These are phyloP conservation scores for Fusarium musae DNA, from an alignment of 2,329 filamentous ascomycete genomes.

Conservation along the genomic window DNA sequence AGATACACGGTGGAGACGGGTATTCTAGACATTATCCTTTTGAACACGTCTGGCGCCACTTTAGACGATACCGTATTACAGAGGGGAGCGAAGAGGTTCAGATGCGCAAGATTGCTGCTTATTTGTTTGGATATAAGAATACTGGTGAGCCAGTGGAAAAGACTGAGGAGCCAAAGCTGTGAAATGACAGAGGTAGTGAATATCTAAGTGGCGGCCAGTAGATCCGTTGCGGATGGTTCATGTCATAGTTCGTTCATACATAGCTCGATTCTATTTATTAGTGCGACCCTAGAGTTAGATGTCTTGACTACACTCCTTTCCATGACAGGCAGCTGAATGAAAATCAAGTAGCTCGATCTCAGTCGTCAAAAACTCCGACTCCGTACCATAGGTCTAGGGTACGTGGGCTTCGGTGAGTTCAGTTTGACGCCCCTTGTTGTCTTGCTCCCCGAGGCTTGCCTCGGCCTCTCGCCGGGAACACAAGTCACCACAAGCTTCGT, in stretches of 20 bases:
- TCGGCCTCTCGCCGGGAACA: background rate
- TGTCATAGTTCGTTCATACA: background rate
- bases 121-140: background rate
- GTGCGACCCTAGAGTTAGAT: background rate
- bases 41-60: background rate
- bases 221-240: fast-evolving
- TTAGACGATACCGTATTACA: background rate
- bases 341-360: no score
- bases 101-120: background rate
- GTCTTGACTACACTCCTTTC: background rate
- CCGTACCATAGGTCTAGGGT: no score
- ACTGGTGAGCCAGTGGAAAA: background rate
- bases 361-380: no score
- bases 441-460: background rate
- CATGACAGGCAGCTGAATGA: no score
- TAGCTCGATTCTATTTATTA: no score
- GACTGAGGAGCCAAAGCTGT: background rate
- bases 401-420: background rate
- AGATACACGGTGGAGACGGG: background rate
- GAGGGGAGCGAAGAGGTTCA: background rate
- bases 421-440: background rate
- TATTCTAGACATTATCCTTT: background rate
- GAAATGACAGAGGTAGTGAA: background rate
- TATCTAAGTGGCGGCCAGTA: fast-evolving
- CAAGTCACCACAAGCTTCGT: background rate